These are phyloP conservation scores for Flaveria sonorensis DNA, from an alignment of 129 eudicot species.

Conservation along the genomic window DNA sequence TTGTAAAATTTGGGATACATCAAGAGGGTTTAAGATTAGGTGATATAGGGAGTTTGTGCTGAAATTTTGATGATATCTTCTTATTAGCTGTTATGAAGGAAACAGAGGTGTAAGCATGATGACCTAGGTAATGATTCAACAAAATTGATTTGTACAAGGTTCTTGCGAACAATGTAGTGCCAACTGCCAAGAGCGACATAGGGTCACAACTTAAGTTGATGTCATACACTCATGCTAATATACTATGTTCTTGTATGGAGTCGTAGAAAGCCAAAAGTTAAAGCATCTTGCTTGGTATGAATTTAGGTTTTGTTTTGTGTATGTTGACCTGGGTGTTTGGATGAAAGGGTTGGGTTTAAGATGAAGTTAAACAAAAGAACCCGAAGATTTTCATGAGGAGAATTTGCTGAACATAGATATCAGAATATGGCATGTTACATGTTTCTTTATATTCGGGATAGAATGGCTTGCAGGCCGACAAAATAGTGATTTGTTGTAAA, in stretches of 20 bases:
- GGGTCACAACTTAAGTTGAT: background rate
- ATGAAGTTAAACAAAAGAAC: background rate
- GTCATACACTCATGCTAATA: background rate
- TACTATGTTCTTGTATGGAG: background rate
- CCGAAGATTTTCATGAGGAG: background rate
- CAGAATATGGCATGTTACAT: background rate
- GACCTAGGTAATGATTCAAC: background rate
- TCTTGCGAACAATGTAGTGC: constrained; percentile 5
- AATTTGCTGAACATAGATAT: background rate
- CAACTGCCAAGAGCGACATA: background rate
- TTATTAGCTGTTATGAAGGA: background rate
- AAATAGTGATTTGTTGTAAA: background rate
- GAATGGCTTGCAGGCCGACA: too few species aligned
- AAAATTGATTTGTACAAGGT: constrained; percentile 12
- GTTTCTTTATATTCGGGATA: too few species aligned
- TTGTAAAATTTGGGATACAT: background rate
- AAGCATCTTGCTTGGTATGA: too few species aligned
- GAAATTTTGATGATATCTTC: background rate
- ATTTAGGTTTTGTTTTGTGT: background rate
- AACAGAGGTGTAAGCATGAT: constrained; percentile 2
- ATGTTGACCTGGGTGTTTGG: background rate
- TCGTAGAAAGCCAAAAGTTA: background rate
- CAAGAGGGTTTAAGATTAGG: background rate
- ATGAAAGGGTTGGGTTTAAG: background rate
- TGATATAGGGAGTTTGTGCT: constrained; percentile 15